phyloP scores from a whole-genome alignment of 106 monocot genomes.

The Apostasia shenzhenica region DNA sequence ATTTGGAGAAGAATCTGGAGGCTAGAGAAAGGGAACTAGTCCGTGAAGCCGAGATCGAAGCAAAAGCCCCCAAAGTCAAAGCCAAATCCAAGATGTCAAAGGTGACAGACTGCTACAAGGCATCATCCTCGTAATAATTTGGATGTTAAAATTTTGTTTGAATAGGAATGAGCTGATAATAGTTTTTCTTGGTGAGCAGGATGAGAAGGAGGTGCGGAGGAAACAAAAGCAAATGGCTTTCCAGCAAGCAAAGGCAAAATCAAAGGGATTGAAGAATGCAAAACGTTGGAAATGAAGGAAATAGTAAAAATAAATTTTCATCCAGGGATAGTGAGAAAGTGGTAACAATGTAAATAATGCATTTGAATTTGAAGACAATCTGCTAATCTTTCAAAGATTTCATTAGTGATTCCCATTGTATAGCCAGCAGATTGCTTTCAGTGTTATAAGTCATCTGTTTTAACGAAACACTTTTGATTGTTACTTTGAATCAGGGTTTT shows the following conservation, averaged over 20 bases:
- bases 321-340: too few species aligned
- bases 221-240: conserved; percentile 87
- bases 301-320: too few species aligned
- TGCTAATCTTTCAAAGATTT: too few species aligned
- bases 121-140: not conserved
- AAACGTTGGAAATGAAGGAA: conserved; percentile 75
- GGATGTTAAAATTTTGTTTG: too few species aligned
- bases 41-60: conserved; percentile 88
- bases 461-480: too few species aligned
- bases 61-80: conserved; percentile 83
- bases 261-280: conserved; percentile 79
- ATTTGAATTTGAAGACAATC: too few species aligned
- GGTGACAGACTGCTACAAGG: conserved; percentile 27
- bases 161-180: not conserved
- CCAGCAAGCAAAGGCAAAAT: conserved; percentile 87
- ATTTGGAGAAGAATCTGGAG: conserved; percentile 93
- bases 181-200: conserved; percentile 32
- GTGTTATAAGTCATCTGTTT: too few species aligned
- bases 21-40: conserved; percentile 81
- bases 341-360: too few species aligned
- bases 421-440: too few species aligned
- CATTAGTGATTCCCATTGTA: too few species aligned
- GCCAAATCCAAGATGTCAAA: conserved; percentile 99
- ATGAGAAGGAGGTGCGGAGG: conserved; percentile 83
- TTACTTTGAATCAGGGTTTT: too few species aligned